Evolutionary conservation across 169 alveolate genomes (phyloP).

Genomic region (Plasmodium malariae): DNA sequence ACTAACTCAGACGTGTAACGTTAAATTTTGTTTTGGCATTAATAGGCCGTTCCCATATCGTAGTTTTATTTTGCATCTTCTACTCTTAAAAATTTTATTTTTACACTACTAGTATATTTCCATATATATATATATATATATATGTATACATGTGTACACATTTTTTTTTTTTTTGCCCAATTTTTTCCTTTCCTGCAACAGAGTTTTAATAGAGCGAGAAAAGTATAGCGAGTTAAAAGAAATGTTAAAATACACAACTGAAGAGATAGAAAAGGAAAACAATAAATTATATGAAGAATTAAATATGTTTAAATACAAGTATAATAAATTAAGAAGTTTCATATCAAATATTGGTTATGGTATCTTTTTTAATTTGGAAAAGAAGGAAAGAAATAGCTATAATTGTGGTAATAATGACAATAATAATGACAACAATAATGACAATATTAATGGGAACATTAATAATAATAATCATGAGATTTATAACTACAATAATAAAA

Average conservation of each 20-base stretch:
- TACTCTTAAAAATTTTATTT: neutral
- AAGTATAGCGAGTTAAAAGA: constrained; percentile 64
- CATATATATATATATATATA: neutral
- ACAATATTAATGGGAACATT: no score
- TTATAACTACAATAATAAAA: no score
- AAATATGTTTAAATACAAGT: constrained; percentile 48
- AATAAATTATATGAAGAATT: constrained; percentile 59
- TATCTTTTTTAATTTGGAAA: constrained; percentile 28
- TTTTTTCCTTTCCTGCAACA: constrained; percentile 8
- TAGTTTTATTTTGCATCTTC: neutral
- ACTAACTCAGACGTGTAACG: no score
- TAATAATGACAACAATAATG: no score
- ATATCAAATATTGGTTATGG: constrained; percentile 78
- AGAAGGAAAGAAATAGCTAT: neutral
- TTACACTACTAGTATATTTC: no score
- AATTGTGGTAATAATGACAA: neutral
- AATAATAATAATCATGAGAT: no score
- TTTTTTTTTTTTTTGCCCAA: neutral
- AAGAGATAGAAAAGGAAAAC: constrained; percentile 73
- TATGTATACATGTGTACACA: constrained; percentile 3
- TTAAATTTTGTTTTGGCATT: no score
- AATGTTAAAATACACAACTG: constrained; percentile 67
- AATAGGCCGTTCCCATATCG: no score
- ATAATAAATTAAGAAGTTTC: constrained; percentile 28
- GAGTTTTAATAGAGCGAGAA: constrained; percentile 68